Evolutionary conservation across 768 basidiomycete genomes (phyloP).

Genomic region (Xanthoconium purpureum): DNA sequence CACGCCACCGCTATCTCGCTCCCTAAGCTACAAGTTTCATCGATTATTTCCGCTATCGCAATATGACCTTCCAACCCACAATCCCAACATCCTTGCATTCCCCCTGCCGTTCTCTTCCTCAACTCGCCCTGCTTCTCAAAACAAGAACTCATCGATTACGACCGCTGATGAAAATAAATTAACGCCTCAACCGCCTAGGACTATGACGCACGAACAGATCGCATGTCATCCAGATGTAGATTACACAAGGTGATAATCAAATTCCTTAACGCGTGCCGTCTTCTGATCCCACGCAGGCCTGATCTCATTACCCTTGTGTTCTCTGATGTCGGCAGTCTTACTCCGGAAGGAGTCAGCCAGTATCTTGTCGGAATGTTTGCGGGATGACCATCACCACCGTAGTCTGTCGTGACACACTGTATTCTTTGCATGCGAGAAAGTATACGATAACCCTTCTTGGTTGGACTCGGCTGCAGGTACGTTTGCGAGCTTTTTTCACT

Average conservation of each 20-base stretch:
- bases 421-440: conserved; percentile 27
- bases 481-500: conserved; percentile 18
- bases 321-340: conserved; percentile 90
- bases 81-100: conserved; percentile 71
- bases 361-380: conserved; percentile 95
- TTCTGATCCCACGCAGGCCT: conserved; percentile 51
- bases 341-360: conserved; percentile 91
- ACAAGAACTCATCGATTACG: conserved; percentile 1
- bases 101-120: conserved; percentile 36
- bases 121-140: not conserved
- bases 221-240: conserved; percentile 85
- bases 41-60: conserved; percentile 92
- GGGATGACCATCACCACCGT: conserved; percentile 39
- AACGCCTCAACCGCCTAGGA: conserved; percentile 10
- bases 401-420: conserved; percentile 7
- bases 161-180: conserved; percentile 1
- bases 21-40: conserved; percentile 90
- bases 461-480: conserved; percentile 17
- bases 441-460: conserved; percentile 37
- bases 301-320: conserved; percentile 93
- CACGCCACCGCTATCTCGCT: conserved; percentile 22
- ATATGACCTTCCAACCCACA: conserved; percentile 83
- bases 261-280: conserved; percentile 7
- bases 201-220: conserved; percentile 81
- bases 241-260: conserved; percentile 72